Percentiles rank a stretch among this genome's conserved stretches.
These are phyloP conservation scores for Periconia sp. DNA, from an alignment of 2,329 filamentous ascomycete genomes.

Conservation along the genomic window DNA sequence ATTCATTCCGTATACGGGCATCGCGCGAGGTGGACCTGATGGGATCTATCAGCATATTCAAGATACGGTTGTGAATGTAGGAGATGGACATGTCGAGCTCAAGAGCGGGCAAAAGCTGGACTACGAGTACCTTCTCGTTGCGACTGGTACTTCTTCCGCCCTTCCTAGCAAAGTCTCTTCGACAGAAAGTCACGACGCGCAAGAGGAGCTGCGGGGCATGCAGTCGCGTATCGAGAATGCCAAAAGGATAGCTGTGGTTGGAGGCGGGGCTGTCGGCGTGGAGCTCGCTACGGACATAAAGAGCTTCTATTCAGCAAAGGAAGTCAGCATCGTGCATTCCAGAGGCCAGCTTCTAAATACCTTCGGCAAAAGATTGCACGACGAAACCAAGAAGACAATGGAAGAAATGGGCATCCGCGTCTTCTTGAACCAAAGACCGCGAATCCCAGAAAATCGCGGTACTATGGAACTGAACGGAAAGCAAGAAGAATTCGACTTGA, in stretches of 20 bases:
- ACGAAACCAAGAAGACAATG: constrained; percentile 50
- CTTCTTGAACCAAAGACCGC: constrained; percentile 58
- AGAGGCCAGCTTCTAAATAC: constrained; percentile 59
- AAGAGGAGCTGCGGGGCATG: constrained; percentile 52
- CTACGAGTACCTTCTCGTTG: constrained; percentile 64
- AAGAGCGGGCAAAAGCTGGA: constrained; percentile 53
- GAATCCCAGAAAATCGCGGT: constrained; percentile 43
- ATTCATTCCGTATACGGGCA: constrained; percentile 63
- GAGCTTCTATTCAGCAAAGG: constrained; percentile 61
- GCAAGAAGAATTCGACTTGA: constrained; percentile 57
- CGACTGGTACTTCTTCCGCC: constrained; percentile 58
- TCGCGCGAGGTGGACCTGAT: constrained; percentile 41
- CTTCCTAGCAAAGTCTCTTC: constrained; percentile 58
- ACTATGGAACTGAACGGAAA: constrained; percentile 56
- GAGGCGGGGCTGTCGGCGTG: constrained; percentile 67
- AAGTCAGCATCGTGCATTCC: constrained; percentile 65
- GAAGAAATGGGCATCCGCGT: constrained; percentile 56
- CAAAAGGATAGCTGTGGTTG: constrained; percentile 53
- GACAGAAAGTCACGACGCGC: constrained; percentile 51
- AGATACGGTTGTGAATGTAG: constrained; percentile 51
- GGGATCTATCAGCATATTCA: constrained; percentile 50
- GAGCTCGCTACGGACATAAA: constrained; percentile 67
- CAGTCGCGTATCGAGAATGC: constrained; percentile 56
- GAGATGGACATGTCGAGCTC: constrained; percentile 48
- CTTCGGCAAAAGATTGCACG: constrained; percentile 53